Base-by-base conservation (phyloP, 2,329 filamentous ascomycete genomes). In the Ophiostoma australiae region DNA sequence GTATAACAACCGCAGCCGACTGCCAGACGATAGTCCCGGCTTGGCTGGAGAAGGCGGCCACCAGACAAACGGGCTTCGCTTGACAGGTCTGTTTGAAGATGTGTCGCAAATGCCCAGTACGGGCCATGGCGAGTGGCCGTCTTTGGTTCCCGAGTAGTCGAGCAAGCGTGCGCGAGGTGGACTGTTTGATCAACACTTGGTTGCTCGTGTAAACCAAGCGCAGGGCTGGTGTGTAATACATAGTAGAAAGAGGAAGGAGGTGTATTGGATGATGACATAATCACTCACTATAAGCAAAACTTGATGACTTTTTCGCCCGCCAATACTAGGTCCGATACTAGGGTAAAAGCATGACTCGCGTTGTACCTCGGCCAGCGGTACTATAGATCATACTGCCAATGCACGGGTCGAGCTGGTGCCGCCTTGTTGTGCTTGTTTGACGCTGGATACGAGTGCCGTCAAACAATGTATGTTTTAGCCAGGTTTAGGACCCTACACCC, bases 111-210 rank as follows among this genome's bases (percentile, higher is more conserved):
- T 48, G 44, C 44, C 2, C 44, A 48, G 20, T 58, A 58, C 52
- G 52, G 27, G 52, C 27, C 52, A 31, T 58, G 52, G 52, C 52
- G 8, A 27, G n/a, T 58, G 23, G 3, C 10, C 11, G 52, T 58
- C 3, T 27, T 15, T 27, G n/a, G 52, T 31, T 27, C 8, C 8
- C 15, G 13, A 5, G 8, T 13, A 58, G 1, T 27, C 17, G 15
- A 58, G n/a, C 13, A 27, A 4, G 23, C 11, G 13, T 15, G 23
- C 10, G 5, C 13, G n/a, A 10, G 13, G 52, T 58, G 52, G 52
- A n/a, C 52, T 58, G 52, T 58, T 58, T 58, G 52, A 58, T 58
- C 52, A 58, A 13, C 52, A 58, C 52, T 58, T 58, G 48, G 52
- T 48, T 3, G 20, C 7, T 48, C 5, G 17, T n/a, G 20, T 48